Evolutionary conservation across 495 filamentous ascomycete genomes (phyloP), one percentile per base, ranked within the genome.

Genomic region (Hypoxylon fragiforme): DNA sequence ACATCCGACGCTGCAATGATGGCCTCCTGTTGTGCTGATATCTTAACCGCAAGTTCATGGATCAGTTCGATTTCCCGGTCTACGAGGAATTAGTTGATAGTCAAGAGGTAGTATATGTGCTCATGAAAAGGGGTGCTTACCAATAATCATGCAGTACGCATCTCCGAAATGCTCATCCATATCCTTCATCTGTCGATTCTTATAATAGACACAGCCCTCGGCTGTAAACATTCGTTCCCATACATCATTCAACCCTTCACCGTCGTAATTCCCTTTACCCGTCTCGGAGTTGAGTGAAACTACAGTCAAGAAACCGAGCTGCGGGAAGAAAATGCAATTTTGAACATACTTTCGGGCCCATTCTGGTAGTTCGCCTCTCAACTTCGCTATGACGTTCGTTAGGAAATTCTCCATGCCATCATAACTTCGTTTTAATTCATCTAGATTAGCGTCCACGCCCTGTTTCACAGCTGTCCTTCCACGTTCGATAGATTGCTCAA

Each of bases 51-150:
- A 22, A 97, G 79, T 11, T 85, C 77, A 68, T 96, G 85, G 3
- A 92, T 80, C 18, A 98, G 86, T 60, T 96, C 89, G 45, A 97
- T 95, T 62, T 97, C 94, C 48, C 83, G 87, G 62, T 97, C 94
- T 92, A 44, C 2, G 3, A 20, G 1, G 43, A 44, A 54, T 73
- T 18, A 76, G 57, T 42, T 36, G n/a, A 13, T n/a, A n/a, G n/a
- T n/a, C n/a, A n/a, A n/a, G n/a, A n/a, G n/a, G n/a, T n/a, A n/a
- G n/a, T n/a, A n/a, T n/a, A n/a, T n/a, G n/a, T n/a, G n/a, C n/a
- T n/a, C n/a, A n/a, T n/a, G 21, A 5, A 9, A 12, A 28, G 42
- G 3, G 34, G n/a, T 18, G 53, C 80, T 65, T 76, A 91, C 91
- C 88, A 53, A 85, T 86, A 32, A 97, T 96, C 20, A 84, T 74